phyloP scores from a whole-genome alignment of 345 rosid genomes.

The Aurinia saxatilis region DNA sequence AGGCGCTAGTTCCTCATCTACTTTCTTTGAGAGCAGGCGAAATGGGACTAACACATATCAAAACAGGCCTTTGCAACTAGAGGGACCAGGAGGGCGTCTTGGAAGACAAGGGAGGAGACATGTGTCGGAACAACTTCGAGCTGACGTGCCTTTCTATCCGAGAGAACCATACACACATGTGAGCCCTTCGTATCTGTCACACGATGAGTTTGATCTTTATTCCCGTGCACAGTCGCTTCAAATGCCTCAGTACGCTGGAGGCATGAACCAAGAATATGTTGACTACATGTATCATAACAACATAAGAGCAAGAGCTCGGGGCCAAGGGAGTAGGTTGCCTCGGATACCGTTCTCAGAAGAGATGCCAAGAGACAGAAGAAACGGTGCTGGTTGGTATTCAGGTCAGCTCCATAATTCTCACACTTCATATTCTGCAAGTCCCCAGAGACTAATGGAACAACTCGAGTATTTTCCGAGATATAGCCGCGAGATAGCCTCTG shows the following conservation, averaged over 20 bases:
- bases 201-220: slow-evolving; percentile 30
- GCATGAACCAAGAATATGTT: slow-evolving; percentile 6
- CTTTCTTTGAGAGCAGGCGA: slow-evolving; percentile 24
- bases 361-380: slow-evolving; percentile 23
- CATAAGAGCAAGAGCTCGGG: slow-evolving; percentile 26
- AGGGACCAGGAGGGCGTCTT: slow-evolving; percentile 29
- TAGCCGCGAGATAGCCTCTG: slow-evolving; percentile 38
- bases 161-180: slow-evolving; percentile 40
- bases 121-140: slow-evolving; percentile 33
- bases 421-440: slow-evolving; percentile 51
- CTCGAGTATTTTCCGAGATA: slow-evolving; percentile 30
- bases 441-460: slow-evolving; percentile 46
- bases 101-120: slow-evolving; percentile 36
- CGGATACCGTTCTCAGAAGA: slow-evolving; percentile 46
- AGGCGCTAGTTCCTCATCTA: slow-evolving; percentile 29
- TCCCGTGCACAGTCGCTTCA: slow-evolving; percentile 33
- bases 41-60: slow-evolving; percentile 19
- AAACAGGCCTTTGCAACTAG: slow-evolving; percentile 33
- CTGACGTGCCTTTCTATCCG: slow-evolving; percentile 31
- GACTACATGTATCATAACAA: slow-evolving; percentile 24
- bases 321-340: slow-evolving; percentile 24
- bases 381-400: slow-evolving; percentile 34
- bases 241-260: slow-evolving; percentile 33
- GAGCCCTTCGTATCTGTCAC: slow-evolving; percentile 39
- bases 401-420: slow-evolving; percentile 29